Base-by-base conservation (phyloP, 108 stramenopile species). In the Chaetoceros muelleri region DNA sequence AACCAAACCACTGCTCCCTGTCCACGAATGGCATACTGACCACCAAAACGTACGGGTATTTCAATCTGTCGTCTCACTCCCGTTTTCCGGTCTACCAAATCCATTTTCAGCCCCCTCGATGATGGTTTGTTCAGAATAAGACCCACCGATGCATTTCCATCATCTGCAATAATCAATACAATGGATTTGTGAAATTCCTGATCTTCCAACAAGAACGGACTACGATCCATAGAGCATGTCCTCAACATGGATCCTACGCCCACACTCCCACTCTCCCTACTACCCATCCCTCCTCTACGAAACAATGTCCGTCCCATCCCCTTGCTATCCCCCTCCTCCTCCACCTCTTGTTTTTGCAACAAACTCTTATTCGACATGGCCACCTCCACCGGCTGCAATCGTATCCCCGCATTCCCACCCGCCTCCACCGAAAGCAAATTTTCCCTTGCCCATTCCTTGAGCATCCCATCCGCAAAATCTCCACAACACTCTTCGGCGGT, bases 181-280 rank as follows among this genome's bases (percentile, higher is more conserved):
- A 88, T 55, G 24, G 79, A 81, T 63, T 84, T 75, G 55, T 91
- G 90, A 44, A 85, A 72, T 31, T 81, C 79, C 61, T 87, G 90
- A n/a, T 79, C 68, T n/a, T 78, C 65, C 49, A 87, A 64, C 5
- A 87, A 55, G 56, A 84, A 85, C 24, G 83, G 81, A 25, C 79
- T 72, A 24, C 79, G 69, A 7, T 71, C 69, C 1, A 67, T 67
- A 26, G 74, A 65, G 19, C 78, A 81, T n/a, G 77, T 71, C 8
- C 85, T 66, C 10, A 85, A 62, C 1, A 91, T 1, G 23, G 57
- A 63, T 40, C 71, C 90, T 58, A 13, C 67, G 53, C 29, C 30
- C 29, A 20, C 61, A 22, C 0, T 57, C 61, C 24, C 55, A 65
- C 19, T 46, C 28, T n/a, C 52, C 34, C 45, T 51, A 24, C 51